Base-by-base conservation (phyloP, 2,329 filamentous ascomycete species). In the Cercospora sesami region DNA sequence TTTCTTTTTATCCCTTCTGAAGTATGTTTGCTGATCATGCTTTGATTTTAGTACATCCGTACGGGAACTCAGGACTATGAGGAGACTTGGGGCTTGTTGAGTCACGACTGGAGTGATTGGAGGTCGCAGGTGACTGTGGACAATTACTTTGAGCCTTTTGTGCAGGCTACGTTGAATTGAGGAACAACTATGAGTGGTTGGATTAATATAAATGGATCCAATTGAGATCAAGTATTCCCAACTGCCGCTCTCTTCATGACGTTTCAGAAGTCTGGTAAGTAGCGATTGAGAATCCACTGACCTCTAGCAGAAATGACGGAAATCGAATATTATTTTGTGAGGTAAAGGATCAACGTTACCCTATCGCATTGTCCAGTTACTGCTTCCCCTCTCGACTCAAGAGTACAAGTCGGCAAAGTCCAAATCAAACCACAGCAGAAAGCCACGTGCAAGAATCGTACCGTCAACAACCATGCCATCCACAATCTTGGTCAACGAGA, bases 101-200 rank as follows among this genome's bases (percentile, higher is more conserved):
- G 80, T 42, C 83, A 85, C 55, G 82, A 87, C 67, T 88, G 85
- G 86, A 83, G 81, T 3, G 79, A 72, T 2, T 74, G 70, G 70
- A 69, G 72, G 30, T 69, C 70, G 16, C 59, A 69, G 45, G 57
- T 51, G 3, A 66, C 70, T 3, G 63, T 73, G 31, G 63, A 66
- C 4, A 61, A 63, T 5, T 74, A 68, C 51, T 64, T 69, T 48
- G 67, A 66, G 57, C 69, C 68, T 12, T 72, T 71, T 39, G 68
- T 71, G 6, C 39, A 67, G 63, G 70, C 67, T 18, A 73, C 67
- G 18, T 18, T 68, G 23, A 51, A 18, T 55, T 53, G 30, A 45
- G 42, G 4, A 53, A 14, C 16, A 8, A 5, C 6, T 4, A 1
- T 5, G 16, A n/a, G 5, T 14, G 16, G 14, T n/a, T 8, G 36